phyloP scores from a whole-genome alignment of 805 yeast species.

The Yarrowia keelungensis region DNA sequence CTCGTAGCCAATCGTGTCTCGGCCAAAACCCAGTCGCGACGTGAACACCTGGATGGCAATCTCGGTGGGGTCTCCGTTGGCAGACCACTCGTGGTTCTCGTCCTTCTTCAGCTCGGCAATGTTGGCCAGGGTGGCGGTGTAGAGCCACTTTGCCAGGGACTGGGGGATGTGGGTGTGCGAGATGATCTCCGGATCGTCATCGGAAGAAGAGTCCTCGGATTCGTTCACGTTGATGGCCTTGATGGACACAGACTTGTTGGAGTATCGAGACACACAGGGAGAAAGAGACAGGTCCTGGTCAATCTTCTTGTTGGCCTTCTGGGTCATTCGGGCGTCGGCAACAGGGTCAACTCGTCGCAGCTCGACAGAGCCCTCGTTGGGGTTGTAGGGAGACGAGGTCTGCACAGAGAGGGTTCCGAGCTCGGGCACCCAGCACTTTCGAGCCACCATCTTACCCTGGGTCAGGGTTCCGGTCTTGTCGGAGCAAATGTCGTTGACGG shows the following conservation, averaged over 20 bases:
- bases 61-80: constrained; percentile 90
- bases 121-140: constrained; percentile 77
- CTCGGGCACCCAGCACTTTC: constrained; percentile 70
- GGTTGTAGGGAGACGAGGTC: constrained; percentile 68
- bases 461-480: constrained; percentile 86
- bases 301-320: constrained; percentile 42
- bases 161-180: constrained; percentile 27
- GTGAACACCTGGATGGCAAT: constrained; percentile 84
- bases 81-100: constrained; percentile 62
- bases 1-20: constrained; percentile 53
- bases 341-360: constrained; percentile 43
- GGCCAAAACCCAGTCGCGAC: constrained; percentile 56
- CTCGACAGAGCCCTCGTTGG: constrained; percentile 60
- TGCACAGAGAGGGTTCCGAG: constrained; percentile 63
- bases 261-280: constrained; percentile 30
- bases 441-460: constrained; percentile 80
- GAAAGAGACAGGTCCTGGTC: constrained; percentile 42
- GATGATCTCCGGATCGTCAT: constrained; percentile 18
- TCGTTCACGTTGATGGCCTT: constrained; percentile 14
- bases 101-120: constrained; percentile 61
- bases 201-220: constrained; percentile 26
- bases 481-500: constrained; percentile 79
- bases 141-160: constrained; percentile 60
- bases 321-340: constrained; percentile 29
- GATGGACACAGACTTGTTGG: constrained; percentile 25